A percentile compares a stretch with the other conserved stretches of the same genome.
Evolutionary conservation across 176 grass and related monocot genomes (phyloP).

Genomic region (Puya raimondii): DNA sequence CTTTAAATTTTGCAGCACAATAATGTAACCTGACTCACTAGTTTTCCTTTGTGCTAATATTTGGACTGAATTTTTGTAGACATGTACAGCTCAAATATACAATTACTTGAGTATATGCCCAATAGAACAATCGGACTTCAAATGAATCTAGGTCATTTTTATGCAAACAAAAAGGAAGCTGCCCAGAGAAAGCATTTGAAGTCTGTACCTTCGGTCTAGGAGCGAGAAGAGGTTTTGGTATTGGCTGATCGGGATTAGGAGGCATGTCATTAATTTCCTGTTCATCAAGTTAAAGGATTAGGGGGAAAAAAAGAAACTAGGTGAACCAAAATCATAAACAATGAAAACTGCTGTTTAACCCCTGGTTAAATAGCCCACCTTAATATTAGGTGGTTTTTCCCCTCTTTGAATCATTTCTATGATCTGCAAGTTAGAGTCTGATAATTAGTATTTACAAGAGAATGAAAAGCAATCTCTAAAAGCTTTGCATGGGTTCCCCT

Average conservation of each 20-base stretch:
- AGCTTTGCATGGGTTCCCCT: background rate
- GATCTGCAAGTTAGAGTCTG: constrained; percentile 34
- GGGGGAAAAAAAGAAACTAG: background rate
- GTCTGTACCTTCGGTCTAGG: constrained; percentile 52
- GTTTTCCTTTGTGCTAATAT: background rate
- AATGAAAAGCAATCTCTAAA: no score
- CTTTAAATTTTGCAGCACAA: background rate
- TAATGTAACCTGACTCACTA: background rate
- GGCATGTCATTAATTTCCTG: constrained; percentile 54
- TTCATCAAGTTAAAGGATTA: background rate
- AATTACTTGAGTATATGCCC: no score
- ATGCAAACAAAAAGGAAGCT: background rate
- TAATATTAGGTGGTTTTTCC: constrained; percentile 52
- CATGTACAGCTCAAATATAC: no score
- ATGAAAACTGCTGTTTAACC: constrained; percentile 1
- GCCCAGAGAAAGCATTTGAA: background rate
- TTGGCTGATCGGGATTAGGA: constrained; percentile 52
- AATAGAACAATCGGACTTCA: no score
- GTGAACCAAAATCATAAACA: background rate
- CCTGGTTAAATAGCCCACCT: constrained; percentile 23
- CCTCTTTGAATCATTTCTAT: constrained; percentile 70
- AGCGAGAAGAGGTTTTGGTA: constrained; percentile 40
- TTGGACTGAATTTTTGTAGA: background rate
- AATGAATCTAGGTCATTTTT: no score
- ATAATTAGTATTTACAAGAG: background rate